Base-by-base conservation (phyloP, 192 early-diverging fungal genomes). In the Paraglomus occultum region DNA sequence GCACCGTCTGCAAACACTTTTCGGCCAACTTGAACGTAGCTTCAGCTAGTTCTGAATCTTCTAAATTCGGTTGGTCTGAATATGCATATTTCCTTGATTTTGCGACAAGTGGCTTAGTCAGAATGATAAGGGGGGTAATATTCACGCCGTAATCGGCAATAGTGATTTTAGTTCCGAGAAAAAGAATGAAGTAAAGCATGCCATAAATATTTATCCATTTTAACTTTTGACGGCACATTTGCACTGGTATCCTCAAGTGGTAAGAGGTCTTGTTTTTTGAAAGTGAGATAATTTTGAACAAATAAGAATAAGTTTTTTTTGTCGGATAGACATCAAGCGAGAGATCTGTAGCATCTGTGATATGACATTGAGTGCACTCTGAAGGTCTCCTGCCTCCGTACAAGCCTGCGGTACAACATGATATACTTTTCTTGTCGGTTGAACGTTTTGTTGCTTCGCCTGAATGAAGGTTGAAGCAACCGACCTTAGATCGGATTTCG, bases 341-440 rank as follows among this genome's bases (percentile, higher is more conserved):
- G n/a, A 38, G 15, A 31, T 20, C 48, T 20, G n/a, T 60, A 12
- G 9, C 17, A 63, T 63, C 48, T 63, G 42, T 8, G 11, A 15
- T 18, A 63, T 45, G 11, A 63, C 48, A 31, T 63, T 20, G 18
- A 63, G 20, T 22, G 61, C 42, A 63, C 61, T 63, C 18, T 44
- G 40, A 23, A 63, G 48, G 48, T 63, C 61, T 10, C 18, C 17
- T 44, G 61, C 38, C 14, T 46, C 14, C 17, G n/a, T 7, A 47
- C 61, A 63, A 14, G 43, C n/a, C 31, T 63, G 20, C 11, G 46
- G 44, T 0, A 63, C 11, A 9, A 63, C 9, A 9, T 63, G 61
- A 46, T 63, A 63, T 22, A 63, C 48, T 63, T 46, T 46, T 47
- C 45, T 23, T 10, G 42, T 63, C 38, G 61, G 61, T 63, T 14